A percentile compares a stretch with the other conserved stretches of the same genome.
Evolutionary conservation across 352 stramenopile genomes (phyloP).

Genomic region (Thalassiosira livingstoniorum): DNA sequence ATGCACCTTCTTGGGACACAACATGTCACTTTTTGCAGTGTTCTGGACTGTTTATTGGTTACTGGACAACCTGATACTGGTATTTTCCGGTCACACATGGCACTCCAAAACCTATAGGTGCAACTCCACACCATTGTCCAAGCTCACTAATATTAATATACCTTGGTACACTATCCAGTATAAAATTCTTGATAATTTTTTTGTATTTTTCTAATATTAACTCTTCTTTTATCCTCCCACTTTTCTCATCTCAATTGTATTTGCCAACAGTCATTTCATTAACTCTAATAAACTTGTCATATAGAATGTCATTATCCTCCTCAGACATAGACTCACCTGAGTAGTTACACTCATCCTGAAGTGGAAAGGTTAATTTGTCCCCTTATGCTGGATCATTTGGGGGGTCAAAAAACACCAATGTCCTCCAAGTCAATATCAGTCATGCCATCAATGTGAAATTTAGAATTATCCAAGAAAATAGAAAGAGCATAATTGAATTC

Average conservation of each 20-base stretch:
- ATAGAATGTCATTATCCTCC: too few relatives aligned
- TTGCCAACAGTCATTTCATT: too few relatives aligned
- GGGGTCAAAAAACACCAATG: neutral
- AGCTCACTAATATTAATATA: neutral
- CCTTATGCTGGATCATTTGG: neutral
- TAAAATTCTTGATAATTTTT: too few relatives aligned
- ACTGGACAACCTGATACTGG: neutral
- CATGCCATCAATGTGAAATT: neutral
- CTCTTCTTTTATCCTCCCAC: too few relatives aligned
- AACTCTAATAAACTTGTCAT: too few relatives aligned
- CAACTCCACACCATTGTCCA: neutral
- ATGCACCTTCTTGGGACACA: conserved; percentile 2
- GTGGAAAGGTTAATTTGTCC: neutral
- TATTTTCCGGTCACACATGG: neutral
- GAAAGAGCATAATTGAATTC: neutral
- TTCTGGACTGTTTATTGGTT: neutral
- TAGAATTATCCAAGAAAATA: neutral
- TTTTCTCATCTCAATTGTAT: too few relatives aligned
- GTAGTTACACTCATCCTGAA: neutral
- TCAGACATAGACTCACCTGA: conserved; percentile 15
- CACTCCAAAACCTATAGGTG: neutral
- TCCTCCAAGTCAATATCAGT: neutral
- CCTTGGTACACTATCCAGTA: conserved; percentile 32
- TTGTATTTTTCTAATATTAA: too few relatives aligned
- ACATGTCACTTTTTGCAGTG: neutral